phyloP scores from a whole-genome alignment of 805 yeast species.

The Candida ascalaphidarum region DNA sequence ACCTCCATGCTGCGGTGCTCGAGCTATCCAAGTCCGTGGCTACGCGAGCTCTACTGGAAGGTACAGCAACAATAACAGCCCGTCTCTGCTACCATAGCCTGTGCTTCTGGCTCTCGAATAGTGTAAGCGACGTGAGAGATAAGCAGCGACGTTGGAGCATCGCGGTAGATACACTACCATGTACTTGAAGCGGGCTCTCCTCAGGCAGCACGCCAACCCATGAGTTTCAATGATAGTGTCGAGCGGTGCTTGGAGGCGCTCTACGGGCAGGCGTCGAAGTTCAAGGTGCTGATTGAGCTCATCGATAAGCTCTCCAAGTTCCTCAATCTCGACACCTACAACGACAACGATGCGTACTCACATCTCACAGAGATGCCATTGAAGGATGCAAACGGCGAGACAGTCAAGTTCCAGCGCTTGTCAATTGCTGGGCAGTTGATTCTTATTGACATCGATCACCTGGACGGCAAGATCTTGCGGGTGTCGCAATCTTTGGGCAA shows the following conservation, averaged over 20 bases:
- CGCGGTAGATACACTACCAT: too few species aligned
- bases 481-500: conserved; percentile 30
- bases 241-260: conserved; percentile 15
- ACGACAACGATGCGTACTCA: conserved; percentile 27
- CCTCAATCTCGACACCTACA: conserved; percentile 31
- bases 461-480: conserved; percentile 15
- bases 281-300: conserved; percentile 25
- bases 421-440: conserved; percentile 35
- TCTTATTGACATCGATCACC: conserved; percentile 31
- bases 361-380: conserved; percentile 7
- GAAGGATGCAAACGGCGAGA: conserved; percentile 2
- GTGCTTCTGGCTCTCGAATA: too few species aligned
- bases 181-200: too few species aligned
- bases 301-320: conserved; percentile 32
- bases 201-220: too few species aligned
- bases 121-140: too few species aligned
- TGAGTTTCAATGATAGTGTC: conserved; percentile 9
- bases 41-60: too few species aligned
- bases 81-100: too few species aligned
- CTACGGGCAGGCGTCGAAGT: conserved; percentile 23
- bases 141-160: too few species aligned
- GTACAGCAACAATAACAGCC: too few species aligned
- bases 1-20: too few species aligned
- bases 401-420: conserved; percentile 17
- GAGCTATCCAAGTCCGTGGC: too few species aligned